A percentile compares a stretch with the other conserved stretches of the same genome.
Evolutionary conservation across 2,329 filamentous ascomycete genomes (phyloP).

Genomic region (Xylaria multiplex): DNA sequence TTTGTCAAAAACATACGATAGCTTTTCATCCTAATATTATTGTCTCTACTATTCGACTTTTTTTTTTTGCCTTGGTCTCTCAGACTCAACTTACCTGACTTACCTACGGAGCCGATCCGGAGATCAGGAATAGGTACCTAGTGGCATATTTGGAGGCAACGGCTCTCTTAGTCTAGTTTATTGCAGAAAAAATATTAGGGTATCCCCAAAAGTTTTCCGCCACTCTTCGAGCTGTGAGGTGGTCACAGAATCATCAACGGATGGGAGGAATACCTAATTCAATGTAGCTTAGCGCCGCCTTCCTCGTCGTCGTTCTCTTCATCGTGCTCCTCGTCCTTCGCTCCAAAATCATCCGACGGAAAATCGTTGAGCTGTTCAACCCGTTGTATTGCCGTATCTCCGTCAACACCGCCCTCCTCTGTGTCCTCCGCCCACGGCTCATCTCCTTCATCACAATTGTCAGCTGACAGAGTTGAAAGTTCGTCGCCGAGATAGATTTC

Average conservation of each 20-base stretch:
- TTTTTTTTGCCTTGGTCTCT: not conserved
- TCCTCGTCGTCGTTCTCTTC: conserved; percentile 16
- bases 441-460: conserved; percentile 32
- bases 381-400: not conserved
- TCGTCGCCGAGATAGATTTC: conserved; percentile 35
- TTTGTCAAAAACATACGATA: not conserved
- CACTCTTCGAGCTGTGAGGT: not conserved
- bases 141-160: not conserved
- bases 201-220: not conserved
- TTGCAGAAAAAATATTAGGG: not conserved
- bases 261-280: not conserved
- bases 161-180: not conserved
- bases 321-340: conserved; percentile 2
- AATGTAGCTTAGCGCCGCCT: conserved; percentile 27
- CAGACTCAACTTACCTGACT: not conserved
- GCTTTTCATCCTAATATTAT: not conserved
- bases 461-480: conserved; percentile 24
- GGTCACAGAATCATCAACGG: not conserved
- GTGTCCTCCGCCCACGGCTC: conserved; percentile 27
- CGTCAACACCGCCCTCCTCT: conserved; percentile 22
- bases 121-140: not conserved
- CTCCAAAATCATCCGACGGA: not conserved
- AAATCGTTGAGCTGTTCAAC: not conserved
- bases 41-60: not conserved
- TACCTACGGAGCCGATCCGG: not conserved